phyloP scores from a whole-genome alignment of 768 basidiomycete genomes.

The Lentinula aciculospora region DNA sequence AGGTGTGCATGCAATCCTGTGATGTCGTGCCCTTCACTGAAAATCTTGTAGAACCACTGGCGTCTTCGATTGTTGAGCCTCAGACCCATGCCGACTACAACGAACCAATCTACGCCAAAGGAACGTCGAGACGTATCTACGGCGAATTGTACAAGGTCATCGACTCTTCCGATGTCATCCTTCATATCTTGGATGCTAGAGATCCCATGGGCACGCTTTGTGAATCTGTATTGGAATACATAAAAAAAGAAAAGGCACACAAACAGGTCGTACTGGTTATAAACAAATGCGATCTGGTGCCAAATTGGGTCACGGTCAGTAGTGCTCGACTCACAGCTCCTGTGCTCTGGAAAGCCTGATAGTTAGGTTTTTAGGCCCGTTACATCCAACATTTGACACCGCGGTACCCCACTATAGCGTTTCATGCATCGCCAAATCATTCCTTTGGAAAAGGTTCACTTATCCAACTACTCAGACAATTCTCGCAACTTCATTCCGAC shows the following conservation, averaged over 20 bases:
- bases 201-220: constrained; percentile 96
- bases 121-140: constrained; percentile 93
- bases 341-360: not conserved
- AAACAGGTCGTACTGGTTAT: constrained; percentile 96
- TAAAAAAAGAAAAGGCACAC: constrained; percentile 94
- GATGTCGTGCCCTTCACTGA: not conserved
- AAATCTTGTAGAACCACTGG: constrained; percentile 35
- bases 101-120: constrained; percentile 93
- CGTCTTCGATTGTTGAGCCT: constrained; percentile 42
- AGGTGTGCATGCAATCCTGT: constrained; percentile 29
- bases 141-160: constrained; percentile 99
- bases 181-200: constrained; percentile 93
- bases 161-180: constrained; percentile 94
- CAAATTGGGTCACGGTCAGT: constrained; percentile 97
- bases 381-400: constrained; percentile 95
- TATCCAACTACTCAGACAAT: constrained; percentile 94
- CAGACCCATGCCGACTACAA: constrained; percentile 73
- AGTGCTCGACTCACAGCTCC: not conserved
- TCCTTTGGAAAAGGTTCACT: constrained; percentile 98
- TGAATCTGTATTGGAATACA: constrained; percentile 86
- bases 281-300: constrained; percentile 98
- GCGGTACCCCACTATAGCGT: constrained; percentile 92
- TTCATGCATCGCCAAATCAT: constrained; percentile 98
- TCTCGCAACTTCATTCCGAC: constrained; percentile 94
- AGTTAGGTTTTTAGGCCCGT: constrained; percentile 56